Conservation (phyloP, 2,329 filamentous ascomycete genomes). For the Sporothrix globosa region DNA sequence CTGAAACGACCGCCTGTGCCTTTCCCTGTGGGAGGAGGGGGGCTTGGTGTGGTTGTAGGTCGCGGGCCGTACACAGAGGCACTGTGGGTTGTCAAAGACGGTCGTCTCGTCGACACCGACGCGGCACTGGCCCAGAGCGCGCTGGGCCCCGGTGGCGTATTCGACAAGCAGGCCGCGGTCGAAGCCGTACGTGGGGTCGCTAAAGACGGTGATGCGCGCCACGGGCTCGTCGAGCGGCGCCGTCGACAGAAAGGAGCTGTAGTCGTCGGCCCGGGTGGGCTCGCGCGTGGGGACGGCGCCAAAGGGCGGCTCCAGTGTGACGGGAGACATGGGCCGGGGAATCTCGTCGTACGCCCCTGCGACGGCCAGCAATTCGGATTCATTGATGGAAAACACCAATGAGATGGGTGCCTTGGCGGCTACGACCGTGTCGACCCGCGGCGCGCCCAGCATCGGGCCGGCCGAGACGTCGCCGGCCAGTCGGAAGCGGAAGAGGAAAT, state of each 20-base stretch:
- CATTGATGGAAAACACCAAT: neutral
- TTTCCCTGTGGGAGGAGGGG: neutral
- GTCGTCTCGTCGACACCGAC: constrained; percentile 5
- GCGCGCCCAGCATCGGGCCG: neutral
- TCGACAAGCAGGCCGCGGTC: neutral
- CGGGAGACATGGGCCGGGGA: neutral
- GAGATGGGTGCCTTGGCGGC: neutral
- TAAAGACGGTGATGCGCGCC: constrained; percentile 12
- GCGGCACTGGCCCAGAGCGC: constrained; percentile 24
- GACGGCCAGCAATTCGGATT: neutral
- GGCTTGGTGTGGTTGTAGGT: neutral
- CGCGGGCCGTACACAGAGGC: neutral
- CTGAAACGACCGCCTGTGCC: too few species aligned
- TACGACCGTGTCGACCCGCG: neutral
- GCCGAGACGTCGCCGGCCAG: constrained; percentile 22
- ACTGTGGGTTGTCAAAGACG: neutral
- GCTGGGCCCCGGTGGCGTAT: constrained; percentile 17
- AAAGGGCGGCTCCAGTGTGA: neutral
- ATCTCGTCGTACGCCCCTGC: neutral
- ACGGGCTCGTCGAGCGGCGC: constrained; percentile 20
- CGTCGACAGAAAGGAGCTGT: neutral
- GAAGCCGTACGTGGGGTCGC: neutral
- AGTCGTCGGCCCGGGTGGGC: neutral
- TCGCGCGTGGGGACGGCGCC: neutral
- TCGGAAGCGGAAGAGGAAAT: constrained; percentile 13